phyloP scores from a whole-genome alignment of 2,329 filamentous ascomycete species.

The Sporothrix pseudoabietina region DNA sequence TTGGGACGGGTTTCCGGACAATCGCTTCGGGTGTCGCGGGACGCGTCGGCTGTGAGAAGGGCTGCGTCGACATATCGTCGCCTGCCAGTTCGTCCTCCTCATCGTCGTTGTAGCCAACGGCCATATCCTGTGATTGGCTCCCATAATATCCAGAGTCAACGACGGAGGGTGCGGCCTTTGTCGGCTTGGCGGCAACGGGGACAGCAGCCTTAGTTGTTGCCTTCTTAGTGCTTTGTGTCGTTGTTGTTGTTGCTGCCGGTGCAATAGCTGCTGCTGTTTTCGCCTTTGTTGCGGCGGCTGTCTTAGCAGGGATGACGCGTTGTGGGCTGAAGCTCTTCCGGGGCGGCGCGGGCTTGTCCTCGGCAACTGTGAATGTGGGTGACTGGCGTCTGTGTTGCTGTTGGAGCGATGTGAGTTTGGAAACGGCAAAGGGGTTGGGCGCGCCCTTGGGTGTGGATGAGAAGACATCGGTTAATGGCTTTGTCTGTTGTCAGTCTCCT shows the following conservation, averaged over 20 bases:
- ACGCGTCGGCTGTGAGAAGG: constrained; percentile 17
- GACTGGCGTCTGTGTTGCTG: constrained; percentile 49
- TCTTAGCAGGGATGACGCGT: constrained; percentile 26
- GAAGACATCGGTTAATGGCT: constrained; percentile 64
- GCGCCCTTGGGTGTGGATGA: constrained; percentile 58
- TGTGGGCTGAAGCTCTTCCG: constrained; percentile 40
- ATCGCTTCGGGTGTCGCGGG: constrained; percentile 18
- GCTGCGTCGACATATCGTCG: constrained; percentile 19
- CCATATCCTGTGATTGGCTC: constrained; percentile 60
- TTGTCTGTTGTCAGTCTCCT: neutral
- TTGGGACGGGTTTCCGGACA: neutral
- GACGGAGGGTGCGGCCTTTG: constrained; percentile 42
- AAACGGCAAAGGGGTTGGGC: constrained; percentile 56
- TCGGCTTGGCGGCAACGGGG: constrained; percentile 8
- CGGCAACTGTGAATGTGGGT: constrained; percentile 55
- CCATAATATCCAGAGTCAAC: constrained; percentile 73
- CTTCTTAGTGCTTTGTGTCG: constrained; percentile 17
- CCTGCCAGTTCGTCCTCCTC: constrained; percentile 37
- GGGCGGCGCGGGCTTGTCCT: constrained; percentile 47
- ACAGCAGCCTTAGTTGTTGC: neutral
- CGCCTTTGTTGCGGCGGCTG: constrained; percentile 3
- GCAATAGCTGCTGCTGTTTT: neutral
- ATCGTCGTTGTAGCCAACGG: constrained; percentile 41
- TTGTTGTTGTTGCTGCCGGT: neutral
- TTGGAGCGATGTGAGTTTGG: constrained; percentile 48